Base-by-base conservation (phyloP, 75 land plant genomes). In the Sequoia sempervirens region DNA sequence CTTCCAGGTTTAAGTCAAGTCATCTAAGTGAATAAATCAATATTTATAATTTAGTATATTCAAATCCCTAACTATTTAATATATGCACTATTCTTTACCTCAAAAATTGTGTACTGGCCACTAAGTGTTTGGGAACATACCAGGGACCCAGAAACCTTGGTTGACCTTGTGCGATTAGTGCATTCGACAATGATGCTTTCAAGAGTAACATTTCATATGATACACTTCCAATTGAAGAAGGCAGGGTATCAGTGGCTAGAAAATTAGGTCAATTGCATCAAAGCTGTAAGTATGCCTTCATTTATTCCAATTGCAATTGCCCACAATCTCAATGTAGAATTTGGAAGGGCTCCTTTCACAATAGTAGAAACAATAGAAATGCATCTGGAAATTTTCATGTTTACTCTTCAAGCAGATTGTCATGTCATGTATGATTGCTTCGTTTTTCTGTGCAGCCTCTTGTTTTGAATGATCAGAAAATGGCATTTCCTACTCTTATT, bases 131-230 rank as follows among this genome's bases (percentile, higher is more conserved):
- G 41, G 41, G 41, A 40, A 2, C 41, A 40, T 40, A 40, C 41
- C 2, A 40, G 41, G 41, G 2, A 40, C 41, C 41, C 41, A 40
- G 1, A 40, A 40, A 40, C 41, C 41, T 40, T 40, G 41, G 41
- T 40, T 40, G 41, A 40, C 41, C 41, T 40, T 40, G 41, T 40
- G 41, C 2, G 41, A 40, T 40, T 40, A 40, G 41, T 40, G 41
- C 96, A 54, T 96, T 98, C 9, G 14, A 30, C 3, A 69, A 69
- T 69, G 12, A 32, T 69, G 73, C 73, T 69, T 69, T 11, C 73
- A 30, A 30, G 73, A 69, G 4, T 30, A 28, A 69, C 36, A 69
- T 12, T 28, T 30, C 3, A 8, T 69, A 69, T 69, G 14, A 69
- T 32, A 56, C 66, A 30, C 28, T 13, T 69, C 36, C 4, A 5